These are phyloP conservation scores for Apiospora sp. DNA, from an alignment of 2,329 filamentous ascomycete genomes.

Conservation along the genomic window DNA sequence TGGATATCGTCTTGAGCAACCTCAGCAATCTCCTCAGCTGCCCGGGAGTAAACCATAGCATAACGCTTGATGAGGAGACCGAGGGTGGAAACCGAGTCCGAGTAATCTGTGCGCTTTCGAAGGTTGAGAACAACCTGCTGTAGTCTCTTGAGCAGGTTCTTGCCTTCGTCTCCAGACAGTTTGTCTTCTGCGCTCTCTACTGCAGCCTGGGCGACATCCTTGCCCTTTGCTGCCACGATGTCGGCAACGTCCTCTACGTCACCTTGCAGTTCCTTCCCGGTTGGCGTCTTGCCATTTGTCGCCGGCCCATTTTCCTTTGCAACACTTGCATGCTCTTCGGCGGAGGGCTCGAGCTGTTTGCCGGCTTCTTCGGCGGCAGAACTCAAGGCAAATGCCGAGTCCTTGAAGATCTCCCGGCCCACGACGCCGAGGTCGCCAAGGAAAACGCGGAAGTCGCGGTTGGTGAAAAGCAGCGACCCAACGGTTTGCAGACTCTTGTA, in stretches of 20 bases:
- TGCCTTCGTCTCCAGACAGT: slow-evolving; percentile 73
- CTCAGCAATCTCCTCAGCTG: slow-evolving; percentile 70
- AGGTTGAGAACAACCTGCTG: slow-evolving; percentile 80
- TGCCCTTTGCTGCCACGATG: slow-evolving; percentile 55
- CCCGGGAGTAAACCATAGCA: slow-evolving; percentile 77
- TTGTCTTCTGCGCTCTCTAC: slow-evolving; percentile 78
- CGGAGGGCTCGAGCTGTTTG: slow-evolving; percentile 74
- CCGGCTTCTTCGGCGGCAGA: slow-evolving; percentile 78
- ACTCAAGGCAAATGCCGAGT: slow-evolving; percentile 83
- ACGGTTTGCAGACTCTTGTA: slow-evolving; percentile 86
- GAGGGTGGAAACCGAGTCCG: slow-evolving; percentile 83
- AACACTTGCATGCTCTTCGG: slow-evolving; percentile 63
- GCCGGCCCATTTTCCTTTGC: slow-evolving; percentile 45
- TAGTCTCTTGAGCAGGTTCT: slow-evolving; percentile 76
- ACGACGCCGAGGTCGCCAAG: slow-evolving; percentile 81
- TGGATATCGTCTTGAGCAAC: slow-evolving; percentile 75
- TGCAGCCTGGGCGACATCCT: slow-evolving; percentile 50
- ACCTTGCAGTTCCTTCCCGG: slow-evolving; percentile 69
- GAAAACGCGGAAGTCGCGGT: slow-evolving; percentile 89
- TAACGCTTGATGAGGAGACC: slow-evolving; percentile 80
- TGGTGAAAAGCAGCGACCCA: slow-evolving; percentile 84
- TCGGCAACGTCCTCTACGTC: slow-evolving; percentile 64
- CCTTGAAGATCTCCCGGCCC: slow-evolving; percentile 83
- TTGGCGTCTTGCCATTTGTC: slow-evolving; percentile 49
- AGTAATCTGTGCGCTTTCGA: slow-evolving; percentile 80